These are phyloP conservation scores for Lachancea meyersii DNA, from an alignment of 805 yeast genomes.

Conservation along the genomic window DNA sequence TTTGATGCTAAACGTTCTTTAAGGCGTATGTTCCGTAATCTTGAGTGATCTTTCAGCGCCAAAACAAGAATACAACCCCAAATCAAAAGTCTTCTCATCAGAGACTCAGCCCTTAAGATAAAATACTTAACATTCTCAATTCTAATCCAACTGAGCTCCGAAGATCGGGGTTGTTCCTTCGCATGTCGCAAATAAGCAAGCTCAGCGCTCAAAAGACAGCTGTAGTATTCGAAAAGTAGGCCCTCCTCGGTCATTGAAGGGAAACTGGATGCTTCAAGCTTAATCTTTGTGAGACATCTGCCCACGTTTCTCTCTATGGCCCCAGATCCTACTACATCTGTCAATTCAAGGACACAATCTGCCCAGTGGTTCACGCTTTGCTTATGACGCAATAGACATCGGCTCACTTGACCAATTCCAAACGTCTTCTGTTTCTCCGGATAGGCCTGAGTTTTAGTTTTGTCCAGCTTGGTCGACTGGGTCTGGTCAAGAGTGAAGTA, in stretches of 20 bases:
- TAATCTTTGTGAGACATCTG: background rate
- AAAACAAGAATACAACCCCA: background rate
- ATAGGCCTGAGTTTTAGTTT: background rate
- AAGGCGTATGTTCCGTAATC: background rate
- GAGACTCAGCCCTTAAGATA: background rate
- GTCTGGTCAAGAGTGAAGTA: background rate
- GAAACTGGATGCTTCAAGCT: too few species aligned
- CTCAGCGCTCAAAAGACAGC: conserved; percentile 1
- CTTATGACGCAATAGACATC: background rate
- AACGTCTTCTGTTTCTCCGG: background rate
- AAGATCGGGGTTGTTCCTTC: background rate
- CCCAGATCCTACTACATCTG: background rate
- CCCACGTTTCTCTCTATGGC: background rate
- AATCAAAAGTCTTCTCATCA: background rate
- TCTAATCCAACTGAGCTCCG: background rate
- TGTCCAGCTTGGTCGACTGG: background rate
- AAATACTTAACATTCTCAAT: background rate
- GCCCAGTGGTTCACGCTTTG: background rate
- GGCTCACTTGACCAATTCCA: conserved; percentile 1
- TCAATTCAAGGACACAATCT: background rate
- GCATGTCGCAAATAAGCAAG: background rate
- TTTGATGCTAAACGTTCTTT: background rate
- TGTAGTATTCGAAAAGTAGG: conserved; percentile 1
- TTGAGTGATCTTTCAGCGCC: background rate
- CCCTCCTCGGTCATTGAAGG: background rate